Conservation (phyloP, 768 basidiomycete species). For the Collybia mongolica region DNA sequence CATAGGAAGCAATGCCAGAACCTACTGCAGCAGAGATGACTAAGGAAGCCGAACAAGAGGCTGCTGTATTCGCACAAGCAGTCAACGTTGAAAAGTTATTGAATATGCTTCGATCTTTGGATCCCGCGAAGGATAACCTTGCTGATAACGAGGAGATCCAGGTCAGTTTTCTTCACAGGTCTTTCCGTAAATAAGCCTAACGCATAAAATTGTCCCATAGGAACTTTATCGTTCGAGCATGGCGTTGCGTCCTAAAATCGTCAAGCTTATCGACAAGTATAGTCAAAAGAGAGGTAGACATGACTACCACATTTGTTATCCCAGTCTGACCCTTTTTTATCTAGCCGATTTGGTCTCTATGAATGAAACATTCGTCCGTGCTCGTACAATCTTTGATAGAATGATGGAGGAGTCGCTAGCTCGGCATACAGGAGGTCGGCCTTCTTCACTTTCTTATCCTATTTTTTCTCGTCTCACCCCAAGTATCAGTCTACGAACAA, state of each 20-base stretch:
- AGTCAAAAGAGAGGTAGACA: slow-evolving; percentile 78
- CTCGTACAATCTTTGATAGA: slow-evolving; percentile 84
- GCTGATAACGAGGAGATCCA: slow-evolving; percentile 91
- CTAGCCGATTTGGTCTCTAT: slow-evolving; percentile 90
- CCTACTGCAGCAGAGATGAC: slow-evolving; percentile 75
- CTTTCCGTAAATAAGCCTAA: slow-evolving; percentile 1
- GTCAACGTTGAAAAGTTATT: slow-evolving; percentile 81
- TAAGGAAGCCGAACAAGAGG: slow-evolving; percentile 84
- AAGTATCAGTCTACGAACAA: slow-evolving; percentile 51
- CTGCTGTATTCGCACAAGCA: slow-evolving; percentile 83
- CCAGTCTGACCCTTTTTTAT: neutral
- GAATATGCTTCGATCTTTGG: slow-evolving; percentile 69
- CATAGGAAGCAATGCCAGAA: slow-evolving; percentile 81
- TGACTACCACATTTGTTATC: neutral
- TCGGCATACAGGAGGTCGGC: slow-evolving; percentile 63
- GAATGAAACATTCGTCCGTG: slow-evolving; percentile 92
- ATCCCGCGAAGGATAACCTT: slow-evolving; percentile 76
- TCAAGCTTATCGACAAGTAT: slow-evolving; percentile 95
- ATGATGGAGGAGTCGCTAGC: slow-evolving; percentile 93
- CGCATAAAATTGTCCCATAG: slow-evolving; percentile 31
- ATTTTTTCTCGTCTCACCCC: neutral
- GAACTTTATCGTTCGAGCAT: slow-evolving; percentile 91
- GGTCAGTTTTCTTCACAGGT: slow-evolving; percentile 36
- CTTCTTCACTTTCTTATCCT: neutral
- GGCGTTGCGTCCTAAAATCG: slow-evolving; percentile 90